A percentile compares a stretch with the other conserved stretches of the same genome.
Conservation (phyloP, 2,329 filamentous ascomycete species). For the Ophiostoma sp. region DNA sequence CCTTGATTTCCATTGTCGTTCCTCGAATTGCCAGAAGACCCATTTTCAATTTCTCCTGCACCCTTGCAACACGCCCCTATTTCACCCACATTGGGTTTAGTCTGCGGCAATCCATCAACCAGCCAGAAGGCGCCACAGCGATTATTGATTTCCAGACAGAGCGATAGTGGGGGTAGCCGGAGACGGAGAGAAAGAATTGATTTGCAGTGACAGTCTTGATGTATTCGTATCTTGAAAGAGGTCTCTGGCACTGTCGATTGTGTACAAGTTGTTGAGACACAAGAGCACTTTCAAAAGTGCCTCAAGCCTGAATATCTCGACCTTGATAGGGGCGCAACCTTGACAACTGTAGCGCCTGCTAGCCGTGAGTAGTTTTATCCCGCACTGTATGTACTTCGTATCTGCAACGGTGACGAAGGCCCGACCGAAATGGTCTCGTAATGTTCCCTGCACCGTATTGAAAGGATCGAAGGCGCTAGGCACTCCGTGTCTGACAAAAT, state of each 20-base stretch:
- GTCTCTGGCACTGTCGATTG: not conserved
- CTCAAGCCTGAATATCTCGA: too few species aligned
- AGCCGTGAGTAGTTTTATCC: not conserved
- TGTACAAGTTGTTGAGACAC: not conserved
- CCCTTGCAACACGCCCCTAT: slow-evolving; percentile 16
- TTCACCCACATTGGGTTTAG: slow-evolving; percentile 15
- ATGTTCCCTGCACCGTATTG: not conserved
- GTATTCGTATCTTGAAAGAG: not conserved
- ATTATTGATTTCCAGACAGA: not conserved
- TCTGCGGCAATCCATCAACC: slow-evolving; percentile 20
- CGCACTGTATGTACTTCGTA: slow-evolving; percentile 1
- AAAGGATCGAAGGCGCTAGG: not conserved
- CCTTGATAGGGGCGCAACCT: not conserved
- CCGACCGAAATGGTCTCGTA: slow-evolving; percentile 4
- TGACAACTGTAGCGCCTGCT: too few species aligned
- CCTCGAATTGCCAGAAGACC: slow-evolving; percentile 9
- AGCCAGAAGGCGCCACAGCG: not conserved
- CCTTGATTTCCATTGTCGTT: not conserved
- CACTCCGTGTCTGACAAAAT: slow-evolving; percentile 2
- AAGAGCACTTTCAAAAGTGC: too few species aligned
- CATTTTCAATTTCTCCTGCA: slow-evolving; percentile 21
- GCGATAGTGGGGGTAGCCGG: not conserved
- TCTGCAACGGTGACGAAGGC: not conserved
- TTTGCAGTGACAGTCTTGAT: not conserved
- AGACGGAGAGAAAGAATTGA: not conserved